Evolutionary conservation across 2,329 filamentous ascomycete genomes (phyloP), one percentile per base, ranked within the genome.

Genomic region (Sporothrix schenckii): DNA sequence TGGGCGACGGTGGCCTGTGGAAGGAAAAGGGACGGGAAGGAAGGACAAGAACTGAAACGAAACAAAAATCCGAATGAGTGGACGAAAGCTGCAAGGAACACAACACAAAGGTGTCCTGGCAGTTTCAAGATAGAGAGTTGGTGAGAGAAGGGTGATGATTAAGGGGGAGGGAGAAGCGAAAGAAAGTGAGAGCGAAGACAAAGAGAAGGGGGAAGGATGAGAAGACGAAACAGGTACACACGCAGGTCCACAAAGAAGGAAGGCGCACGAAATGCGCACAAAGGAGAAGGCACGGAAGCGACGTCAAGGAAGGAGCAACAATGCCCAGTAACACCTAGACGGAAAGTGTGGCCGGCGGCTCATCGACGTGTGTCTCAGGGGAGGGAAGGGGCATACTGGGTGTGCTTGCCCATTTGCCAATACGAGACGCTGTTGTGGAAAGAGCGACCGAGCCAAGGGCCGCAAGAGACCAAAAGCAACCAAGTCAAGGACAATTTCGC

Each of bases 151-250:
- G 39, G 11, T 6, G 44, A 49, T 9, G 7, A 21, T 56, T 34
- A 24, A 58, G 61, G 53, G n/a, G 44, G 19, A 11, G 50, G 39
- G 47, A 39, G 19, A 47, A 63, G n/a, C 34, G 66, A 52, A 24
- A 65, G 13, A 24, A 60, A 49, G 47, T 53, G 47, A 69, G 27
- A 30, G 27, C 27, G 27, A 30, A 66, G 41, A 56, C n/a, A 63
- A 65, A 63, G 39, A 60, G 16, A n/a, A 41, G 49, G 27, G 27
- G 27, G 4, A 30, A 30, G 4, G 3, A 30, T 30, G 27, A 30
- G 27, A 69, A 63, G 53, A 60, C 49, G 58, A 69, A 69, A 58
- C 39, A 66, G 60, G 47, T 50, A 66, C 19, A 50, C 60, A 27
- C 52, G 13, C 16, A 50, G 19, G 49, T 9, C 53, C 27, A 52